phyloP scores from a whole-genome alignment of 2,329 filamentous ascomycete genomes.

The Aspergillus ibericus region DNA sequence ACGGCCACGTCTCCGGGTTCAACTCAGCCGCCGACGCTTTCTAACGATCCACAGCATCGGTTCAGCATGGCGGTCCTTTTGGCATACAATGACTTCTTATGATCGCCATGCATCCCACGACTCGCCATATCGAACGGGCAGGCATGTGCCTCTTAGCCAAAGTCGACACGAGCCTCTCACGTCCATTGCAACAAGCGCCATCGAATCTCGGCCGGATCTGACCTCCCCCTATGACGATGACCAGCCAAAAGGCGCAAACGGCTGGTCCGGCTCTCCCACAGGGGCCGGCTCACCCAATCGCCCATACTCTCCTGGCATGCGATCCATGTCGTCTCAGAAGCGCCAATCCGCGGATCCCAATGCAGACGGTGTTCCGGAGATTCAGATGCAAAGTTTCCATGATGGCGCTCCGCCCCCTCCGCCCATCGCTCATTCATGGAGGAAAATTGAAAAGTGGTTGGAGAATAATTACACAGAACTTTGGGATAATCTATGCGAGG shows the following conservation, averaged over 20 bases:
- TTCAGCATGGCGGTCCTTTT: conserved; percentile 81
- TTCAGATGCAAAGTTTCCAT: conserved; percentile 94
- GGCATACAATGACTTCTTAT: conserved; percentile 83
- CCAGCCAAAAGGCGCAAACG: conserved; percentile 56
- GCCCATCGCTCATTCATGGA: conserved; percentile 86
- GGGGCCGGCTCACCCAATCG: conserved; percentile 60
- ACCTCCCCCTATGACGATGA: conserved; percentile 78
- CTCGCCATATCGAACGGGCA: conserved; percentile 86
- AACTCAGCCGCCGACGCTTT: background rate
- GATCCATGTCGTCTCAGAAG: conserved; percentile 70
- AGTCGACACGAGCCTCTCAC: conserved; percentile 79
- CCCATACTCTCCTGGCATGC: conserved; percentile 87
- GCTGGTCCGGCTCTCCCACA: conserved; percentile 60
- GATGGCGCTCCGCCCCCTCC: conserved; percentile 89
- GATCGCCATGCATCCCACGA: conserved; percentile 88
- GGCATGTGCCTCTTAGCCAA: conserved; percentile 84
- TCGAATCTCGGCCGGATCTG: conserved; percentile 84
- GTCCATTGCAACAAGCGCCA: conserved; percentile 79
- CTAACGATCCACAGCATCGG: conserved; percentile 54
- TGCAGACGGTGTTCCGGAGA: conserved; percentile 75
- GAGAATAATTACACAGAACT: conserved; percentile 96
- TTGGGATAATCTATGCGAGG: conserved; percentile 88
- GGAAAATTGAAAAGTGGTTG: conserved; percentile 87
- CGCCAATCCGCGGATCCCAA: conserved; percentile 61
- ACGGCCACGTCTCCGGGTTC: background rate